A percentile compares a stretch with the other conserved stretches of the same genome.
These are phyloP conservation scores for Candida dendrica DNA, from an alignment of 805 yeast genomes.

Conservation along the genomic window DNA sequence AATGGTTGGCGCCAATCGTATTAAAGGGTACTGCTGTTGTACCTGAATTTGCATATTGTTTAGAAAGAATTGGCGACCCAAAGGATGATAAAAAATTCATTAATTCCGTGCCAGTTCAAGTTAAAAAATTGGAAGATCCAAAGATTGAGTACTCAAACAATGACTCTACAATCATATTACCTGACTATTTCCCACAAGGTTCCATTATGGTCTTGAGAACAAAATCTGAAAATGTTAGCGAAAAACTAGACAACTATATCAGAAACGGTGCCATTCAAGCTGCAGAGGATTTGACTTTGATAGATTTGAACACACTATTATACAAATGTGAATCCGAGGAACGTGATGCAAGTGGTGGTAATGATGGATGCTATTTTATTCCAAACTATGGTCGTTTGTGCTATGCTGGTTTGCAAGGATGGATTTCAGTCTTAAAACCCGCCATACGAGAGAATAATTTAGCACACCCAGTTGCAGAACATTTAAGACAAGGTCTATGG, in stretches of 20 bases:
- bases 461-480: constrained; percentile 77
- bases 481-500: constrained; percentile 82
- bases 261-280: constrained; percentile 75
- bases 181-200: constrained; percentile 75
- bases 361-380: constrained; percentile 63
- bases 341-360: constrained; percentile 67
- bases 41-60: constrained; percentile 50
- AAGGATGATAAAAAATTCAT: constrained; percentile 34
- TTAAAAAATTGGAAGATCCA: constrained; percentile 47
- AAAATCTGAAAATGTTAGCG: constrained; percentile 56
- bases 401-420: constrained; percentile 91
- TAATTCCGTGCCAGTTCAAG: constrained; percentile 59
- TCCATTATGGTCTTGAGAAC: constrained; percentile 83
- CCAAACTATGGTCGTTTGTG: constrained; percentile 70
- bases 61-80: constrained; percentile 46
- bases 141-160: constrained; percentile 34
- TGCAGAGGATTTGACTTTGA: constrained; percentile 47
- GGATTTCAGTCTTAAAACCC: constrained; percentile 62
- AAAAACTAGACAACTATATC: constrained; percentile 56
- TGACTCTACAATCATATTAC: constrained; percentile 49
- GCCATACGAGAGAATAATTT: constrained; percentile 66
- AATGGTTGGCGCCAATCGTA: constrained; percentile 48
- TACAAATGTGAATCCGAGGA: constrained; percentile 86
- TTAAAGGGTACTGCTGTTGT: constrained; percentile 55
- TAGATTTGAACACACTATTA: constrained; percentile 68